Conservation (phyloP, 176 grass and related monocot species). For the maize (Zea mays) region Zm-B73-REFERENCE-NAM-5.0 NC_050096.1:47339501-47340000, state of each 20-base stretch:
- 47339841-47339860: constrained; percentile 60
- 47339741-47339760: constrained; percentile 58
- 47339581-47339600: constrained; percentile 48
- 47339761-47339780: constrained; percentile 55
- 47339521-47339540: constrained; percentile 50
- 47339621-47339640: constrained; percentile 53
- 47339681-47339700: constrained; percentile 82
- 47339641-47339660: constrained; percentile 62
- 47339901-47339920: constrained; percentile 71
- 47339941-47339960: constrained; percentile 52
- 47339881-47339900: constrained; percentile 61
- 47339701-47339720: constrained; percentile 42
- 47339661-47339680: constrained; percentile 66
- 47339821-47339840: constrained; percentile 55
- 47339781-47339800: constrained; percentile 66
- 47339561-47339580: constrained; percentile 39
- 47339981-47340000: constrained; percentile 70
- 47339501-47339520: constrained; percentile 49
- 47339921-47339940: constrained; percentile 69
- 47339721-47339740: constrained; percentile 52
- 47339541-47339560: constrained; percentile 50
- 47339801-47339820: constrained; percentile 61
- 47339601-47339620: constrained; percentile 58
- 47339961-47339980: constrained; percentile 44
- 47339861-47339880: constrained; percentile 47